Base-by-base conservation (phyloP, 768 basidiomycete species). In the Rubroboletus pulcherrimus region DNA sequence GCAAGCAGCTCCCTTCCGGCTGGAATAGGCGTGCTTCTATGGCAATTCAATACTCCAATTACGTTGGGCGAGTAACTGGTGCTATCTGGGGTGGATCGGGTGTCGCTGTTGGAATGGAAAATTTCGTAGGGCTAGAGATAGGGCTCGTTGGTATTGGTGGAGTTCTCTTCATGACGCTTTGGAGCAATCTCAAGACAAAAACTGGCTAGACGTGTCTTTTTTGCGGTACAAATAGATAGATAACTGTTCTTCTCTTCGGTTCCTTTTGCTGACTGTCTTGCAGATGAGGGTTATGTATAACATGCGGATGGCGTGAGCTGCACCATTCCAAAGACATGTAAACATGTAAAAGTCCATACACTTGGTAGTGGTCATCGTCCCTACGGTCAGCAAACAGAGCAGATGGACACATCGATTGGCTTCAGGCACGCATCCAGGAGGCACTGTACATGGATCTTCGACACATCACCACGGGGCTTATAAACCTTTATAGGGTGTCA, bases 21-120 rank as follows among this genome's bases (percentile, higher is more conserved):
- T 87, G 83, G 83, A 87, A 86, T 62, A 74, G 75, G 26, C 73
- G 76, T 31, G 76, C 75, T 19, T 76, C 78, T 37, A 66, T 86
- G 66, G 77, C 74, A 7, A 83, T 88, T 40, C 86, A 87, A 65
- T 87, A 84, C 59, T 84, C 84, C 69, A 88, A 85, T 62, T 87
- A 82, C 62, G 67, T 73, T 0, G 86, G 87, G 24, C 75, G 86
- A 4, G 80, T 84, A 11, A 77, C 79, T 7, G 87, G 86, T 0
- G 83, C 86, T 8, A 74, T 89, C 33, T 84, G 84, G 78, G 87
- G 86, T 39, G 87, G 85, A 5, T 78, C 80, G n/a, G 87, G 86
- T 21, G 71, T 78, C 10, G 61, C 48, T 5, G 63, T 65, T 9
- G 85, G 85, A 30, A 87, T 87, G 84, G 49, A 73, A 50, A 79